These are phyloP conservation scores for Pyrenophora teres DNA, from an alignment of 2,329 filamentous ascomycete genomes.

Conservation along the genomic window DNA sequence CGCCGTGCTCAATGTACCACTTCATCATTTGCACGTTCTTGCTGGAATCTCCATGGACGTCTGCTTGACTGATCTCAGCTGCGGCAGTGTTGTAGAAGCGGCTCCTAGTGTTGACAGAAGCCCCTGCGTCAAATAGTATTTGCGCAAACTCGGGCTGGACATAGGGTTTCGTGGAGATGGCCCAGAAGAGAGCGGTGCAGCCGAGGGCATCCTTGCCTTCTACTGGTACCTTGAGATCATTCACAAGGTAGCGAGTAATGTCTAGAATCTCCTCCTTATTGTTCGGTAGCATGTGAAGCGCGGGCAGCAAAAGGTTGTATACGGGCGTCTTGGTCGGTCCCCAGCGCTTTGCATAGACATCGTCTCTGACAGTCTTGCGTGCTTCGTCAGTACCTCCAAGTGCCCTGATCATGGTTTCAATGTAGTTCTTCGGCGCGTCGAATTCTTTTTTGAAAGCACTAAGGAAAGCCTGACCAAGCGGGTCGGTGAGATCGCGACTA, in stretches of 20 bases:
- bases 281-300: slow-evolving; percentile 8
- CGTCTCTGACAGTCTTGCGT: slow-evolving; percentile 9
- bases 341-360: slow-evolving; percentile 18
- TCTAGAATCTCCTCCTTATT: slow-evolving; percentile 6
- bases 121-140: slow-evolving; percentile 22
- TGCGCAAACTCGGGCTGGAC: slow-evolving; percentile 19
- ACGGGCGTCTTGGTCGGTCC: slow-evolving; percentile 17
- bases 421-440: slow-evolving; percentile 6
- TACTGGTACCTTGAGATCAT: slow-evolving; percentile 16
- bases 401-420: slow-evolving; percentile 6
- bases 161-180: slow-evolving; percentile 22
- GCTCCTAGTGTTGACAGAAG: slow-evolving; percentile 17
- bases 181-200: slow-evolving; percentile 18
- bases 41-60: slow-evolving; percentile 14
- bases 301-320: slow-evolving; percentile 16
- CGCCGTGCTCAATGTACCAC: slow-evolving; percentile 25
- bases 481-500: slow-evolving; percentile 17
- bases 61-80: slow-evolving; percentile 19
- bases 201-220: slow-evolving; percentile 18
- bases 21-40: slow-evolving; percentile 20
- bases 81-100: slow-evolving; percentile 15
- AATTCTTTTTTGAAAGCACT: slow-evolving; percentile 2
- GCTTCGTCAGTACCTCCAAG: slow-evolving; percentile 8
- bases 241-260: slow-evolving; percentile 14
- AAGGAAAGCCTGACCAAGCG: slow-evolving; percentile 14